Conservation (phyloP, 371 early-diverging fungal genomes). For the Dichotomocladium elegans region DNA sequence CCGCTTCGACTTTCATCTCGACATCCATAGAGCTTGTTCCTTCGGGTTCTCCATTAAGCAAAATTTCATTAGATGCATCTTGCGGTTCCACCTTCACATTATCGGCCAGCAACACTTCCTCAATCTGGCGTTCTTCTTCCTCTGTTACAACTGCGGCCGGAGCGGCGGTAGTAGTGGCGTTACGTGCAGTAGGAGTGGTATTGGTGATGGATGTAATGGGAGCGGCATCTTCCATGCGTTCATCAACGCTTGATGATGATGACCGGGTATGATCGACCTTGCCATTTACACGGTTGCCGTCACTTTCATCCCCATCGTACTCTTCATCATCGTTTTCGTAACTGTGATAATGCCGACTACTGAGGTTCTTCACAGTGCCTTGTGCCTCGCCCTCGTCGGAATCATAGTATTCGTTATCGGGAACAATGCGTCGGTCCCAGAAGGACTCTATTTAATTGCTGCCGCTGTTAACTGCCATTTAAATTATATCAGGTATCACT, state of each 20-base stretch:
- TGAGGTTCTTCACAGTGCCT: constrained; percentile 17
- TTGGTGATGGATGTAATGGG: no score
- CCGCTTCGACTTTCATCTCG: constrained; percentile 4
- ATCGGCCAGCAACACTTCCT: constrained; percentile 19
- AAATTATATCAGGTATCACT: no score
- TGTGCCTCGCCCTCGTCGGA: constrained; percentile 63
- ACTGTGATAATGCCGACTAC: constrained; percentile 27
- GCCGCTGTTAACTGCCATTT: not conserved
- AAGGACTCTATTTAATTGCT: constrained; percentile 31
- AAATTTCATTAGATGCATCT: not conserved
- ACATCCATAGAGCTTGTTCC: not conserved
- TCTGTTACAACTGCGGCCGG: constrained; percentile 14
- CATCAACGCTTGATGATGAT: constrained; percentile 7
- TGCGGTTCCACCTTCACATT: constrained; percentile 23
- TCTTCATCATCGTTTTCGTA: constrained; percentile 17
- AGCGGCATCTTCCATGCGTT: constrained; percentile 10
- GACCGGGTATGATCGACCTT: constrained; percentile 10
- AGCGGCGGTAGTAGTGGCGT: no score
- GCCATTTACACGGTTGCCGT: constrained; percentile 12
- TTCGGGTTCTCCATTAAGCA: not conserved
- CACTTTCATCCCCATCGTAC: constrained; percentile 14
- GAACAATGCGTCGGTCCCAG: constrained; percentile 59
- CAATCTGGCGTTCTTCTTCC: constrained; percentile 34
- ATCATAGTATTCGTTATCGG: constrained; percentile 65
- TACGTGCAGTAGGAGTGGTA: no score